A percentile compares a stretch with the other conserved stretches of the same genome.
Evolutionary conservation across 2,329 filamentous ascomycete genomes (phyloP).

Genomic region (Epicoccum sorghinum): DNA sequence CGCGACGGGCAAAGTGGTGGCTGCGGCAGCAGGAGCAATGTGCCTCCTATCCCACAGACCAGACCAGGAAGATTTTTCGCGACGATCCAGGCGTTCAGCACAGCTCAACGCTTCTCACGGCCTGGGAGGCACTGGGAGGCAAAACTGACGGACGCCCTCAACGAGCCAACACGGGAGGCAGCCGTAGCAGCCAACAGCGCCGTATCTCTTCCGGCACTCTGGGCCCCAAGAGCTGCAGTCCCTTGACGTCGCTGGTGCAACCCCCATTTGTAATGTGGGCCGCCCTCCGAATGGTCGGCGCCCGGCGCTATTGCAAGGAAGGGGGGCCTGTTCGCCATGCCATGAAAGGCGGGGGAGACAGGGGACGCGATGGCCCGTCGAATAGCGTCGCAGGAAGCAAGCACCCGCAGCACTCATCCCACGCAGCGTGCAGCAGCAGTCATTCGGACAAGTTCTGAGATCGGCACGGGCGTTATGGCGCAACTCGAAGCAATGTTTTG

Average conservation of each 20-base stretch:
- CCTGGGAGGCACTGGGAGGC: slow-evolving; percentile 23
- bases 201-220: slow-evolving; percentile 23
- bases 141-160: slow-evolving; percentile 19
- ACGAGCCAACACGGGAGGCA: slow-evolving; percentile 17
- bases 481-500: slow-evolving; percentile 17
- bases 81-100: slow-evolving; percentile 25
- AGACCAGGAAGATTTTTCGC: slow-evolving; percentile 33
- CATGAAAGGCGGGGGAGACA: slow-evolving; percentile 10
- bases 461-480: slow-evolving; percentile 24
- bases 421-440: slow-evolving; percentile 21
- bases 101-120: slow-evolving; percentile 15
- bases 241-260: slow-evolving; percentile 17
- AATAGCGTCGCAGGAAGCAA: slow-evolving; percentile 14
- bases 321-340: not conserved
- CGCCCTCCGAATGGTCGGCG: slow-evolving; percentile 20
- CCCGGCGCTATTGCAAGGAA: slow-evolving; percentile 13
- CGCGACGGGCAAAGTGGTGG: slow-evolving; percentile 16
- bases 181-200: slow-evolving; percentile 24
- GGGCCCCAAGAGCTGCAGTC: slow-evolving; percentile 21
- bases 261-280: slow-evolving; percentile 10
- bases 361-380: not conserved
- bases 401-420: slow-evolving; percentile 26
- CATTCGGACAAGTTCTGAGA: slow-evolving; percentile 21
- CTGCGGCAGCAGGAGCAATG: slow-evolving; percentile 15
- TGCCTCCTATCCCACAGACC: slow-evolving; percentile 20